These are phyloP conservation scores for Lachancea thermotolerans DNA, from an alignment of 805 yeast species.

Conservation along the genomic window DNA sequence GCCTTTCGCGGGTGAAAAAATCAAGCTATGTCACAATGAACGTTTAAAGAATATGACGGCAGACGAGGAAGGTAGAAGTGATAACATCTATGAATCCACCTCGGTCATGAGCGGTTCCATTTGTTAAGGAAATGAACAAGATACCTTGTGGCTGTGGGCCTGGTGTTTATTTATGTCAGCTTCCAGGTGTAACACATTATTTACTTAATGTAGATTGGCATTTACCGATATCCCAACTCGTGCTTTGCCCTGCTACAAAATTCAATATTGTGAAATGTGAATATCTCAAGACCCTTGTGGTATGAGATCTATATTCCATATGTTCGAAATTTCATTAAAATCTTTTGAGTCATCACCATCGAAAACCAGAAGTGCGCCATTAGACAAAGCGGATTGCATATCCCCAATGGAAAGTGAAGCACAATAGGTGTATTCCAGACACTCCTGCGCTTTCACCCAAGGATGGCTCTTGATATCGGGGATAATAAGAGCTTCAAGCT, in stretches of 20 bases:
- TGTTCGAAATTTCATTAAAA: slow-evolving; percentile 3
- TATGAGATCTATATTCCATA: slow-evolving; percentile 1
- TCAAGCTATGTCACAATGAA: not conserved
- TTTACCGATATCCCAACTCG: no score
- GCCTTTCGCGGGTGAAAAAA: slow-evolving; percentile 2
- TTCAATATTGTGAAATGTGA: no score
- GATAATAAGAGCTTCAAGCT: slow-evolving; percentile 17
- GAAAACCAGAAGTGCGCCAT: slow-evolving; percentile 13
- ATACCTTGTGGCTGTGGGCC: no score
- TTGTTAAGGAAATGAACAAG: no score
- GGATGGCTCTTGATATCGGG: slow-evolving; percentile 11
- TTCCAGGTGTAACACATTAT: no score
- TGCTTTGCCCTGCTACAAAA: no score
- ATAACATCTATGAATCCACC: no score
- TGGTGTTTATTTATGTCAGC: no score
- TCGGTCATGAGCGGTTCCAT: no score
- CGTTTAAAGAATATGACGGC: no score
- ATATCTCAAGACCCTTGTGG: not conserved
- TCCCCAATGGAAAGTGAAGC: slow-evolving; percentile 13
- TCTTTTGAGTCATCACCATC: slow-evolving; percentile 25
- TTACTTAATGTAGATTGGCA: no score
- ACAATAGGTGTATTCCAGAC: slow-evolving; percentile 26
- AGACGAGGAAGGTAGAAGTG: no score
- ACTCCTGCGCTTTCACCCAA: slow-evolving; percentile 29
- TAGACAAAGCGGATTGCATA: not conserved